Evolutionary conservation across 192 early-diverging fungal genomes (phyloP), one percentile per base, ranked within the genome.

Genomic region (Coemansia sp.): DNA sequence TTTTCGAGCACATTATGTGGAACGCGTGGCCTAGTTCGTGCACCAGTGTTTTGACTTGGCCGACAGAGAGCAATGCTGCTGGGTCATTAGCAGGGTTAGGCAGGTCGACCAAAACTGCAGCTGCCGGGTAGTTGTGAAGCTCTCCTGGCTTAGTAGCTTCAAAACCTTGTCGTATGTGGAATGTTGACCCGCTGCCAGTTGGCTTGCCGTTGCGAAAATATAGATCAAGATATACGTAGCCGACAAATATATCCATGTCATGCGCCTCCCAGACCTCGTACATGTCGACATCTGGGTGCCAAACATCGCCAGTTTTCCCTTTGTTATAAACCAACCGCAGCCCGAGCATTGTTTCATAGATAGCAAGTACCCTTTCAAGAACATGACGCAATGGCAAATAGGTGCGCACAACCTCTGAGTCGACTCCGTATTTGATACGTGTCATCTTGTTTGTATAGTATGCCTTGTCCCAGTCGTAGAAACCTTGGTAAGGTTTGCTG

Each of bases 21-120:
- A 86, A 85, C 16, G 75, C 81, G 60, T 88, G 85, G 29, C 90
- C 93, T 64, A 94, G 84, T 61, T 93, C 93, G 55, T 94, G 93
- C 77, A 91, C 88, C 37, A 89, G 87, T 2, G 88, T 91, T 23
- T 77, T 79, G 20, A 92, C 87, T 71, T 92, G 89, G 56, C 74
- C 82, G 64, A 93, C 91, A 45, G 87, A 86, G 28, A 93, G 81
- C 29, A 93, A 66, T 2, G 87, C 86, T 7, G 88, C 91, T n/a
- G 83, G 73, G 8, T 72, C 74, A 3, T 82, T 60, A 13, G 87
- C 85, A 1, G 80, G 71, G 33, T 85, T 84, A 48, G 86, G 70
- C 39, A 88, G 84, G 68, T 86, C 87, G 26, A 77, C 78, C 13
- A 89, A 79, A 85, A 91, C 84, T 15, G 82, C 86, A 1, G 85